Evolutionary conservation across 1,284 basidiomycete species (phyloP).

Genomic region (Volvariella surrecta): DNA sequence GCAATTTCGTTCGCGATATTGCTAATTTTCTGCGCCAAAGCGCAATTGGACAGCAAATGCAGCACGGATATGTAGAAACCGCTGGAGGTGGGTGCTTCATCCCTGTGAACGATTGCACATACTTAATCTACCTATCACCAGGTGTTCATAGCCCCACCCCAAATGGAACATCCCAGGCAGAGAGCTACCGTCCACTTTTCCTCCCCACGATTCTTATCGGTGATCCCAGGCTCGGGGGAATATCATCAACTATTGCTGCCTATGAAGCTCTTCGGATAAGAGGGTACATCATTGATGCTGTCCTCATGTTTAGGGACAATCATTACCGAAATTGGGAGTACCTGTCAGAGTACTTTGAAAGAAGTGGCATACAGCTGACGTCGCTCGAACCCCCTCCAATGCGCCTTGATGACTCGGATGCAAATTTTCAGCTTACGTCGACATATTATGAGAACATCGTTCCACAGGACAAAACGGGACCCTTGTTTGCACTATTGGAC

Average conservation of each 20-base stretch:
- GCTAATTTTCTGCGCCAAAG: slow-evolving; percentile 51
- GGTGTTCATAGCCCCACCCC: slow-evolving; percentile 91
- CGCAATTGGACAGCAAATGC: slow-evolving; percentile 27
- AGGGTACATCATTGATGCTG: slow-evolving; percentile 83
- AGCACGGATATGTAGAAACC: slow-evolving; percentile 85
- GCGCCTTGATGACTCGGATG: slow-evolving; percentile 30
- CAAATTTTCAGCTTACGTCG: slow-evolving; percentile 53
- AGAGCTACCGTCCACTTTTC: slow-evolving; percentile 77
- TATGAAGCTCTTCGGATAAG: slow-evolving; percentile 89
- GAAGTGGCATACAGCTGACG: slow-evolving; percentile 56
- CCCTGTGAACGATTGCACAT: background rate
- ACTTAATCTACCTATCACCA: slow-evolving; percentile 20
- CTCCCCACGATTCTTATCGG: slow-evolving; percentile 86
- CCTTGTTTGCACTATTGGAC: slow-evolving; percentile 43
- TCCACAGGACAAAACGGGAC: slow-evolving; percentile 22
- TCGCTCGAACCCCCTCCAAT: slow-evolving; percentile 56
- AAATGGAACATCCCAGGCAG: slow-evolving; percentile 81
- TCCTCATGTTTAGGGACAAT: slow-evolving; percentile 83
- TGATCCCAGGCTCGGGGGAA: slow-evolving; percentile 87
- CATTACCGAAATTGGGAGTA: slow-evolving; percentile 89
- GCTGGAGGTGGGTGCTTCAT: slow-evolving; percentile 71
- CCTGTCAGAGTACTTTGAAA: slow-evolving; percentile 70
- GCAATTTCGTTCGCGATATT: slow-evolving; percentile 63
- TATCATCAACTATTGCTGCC: slow-evolving; percentile 89
- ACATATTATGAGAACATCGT: slow-evolving; percentile 60